Percentiles rank a stretch among this genome's conserved stretches.
phyloP scores from a whole-genome alignment of 176 grass and related monocot genomes.

The Avena atlantica region DNA sequence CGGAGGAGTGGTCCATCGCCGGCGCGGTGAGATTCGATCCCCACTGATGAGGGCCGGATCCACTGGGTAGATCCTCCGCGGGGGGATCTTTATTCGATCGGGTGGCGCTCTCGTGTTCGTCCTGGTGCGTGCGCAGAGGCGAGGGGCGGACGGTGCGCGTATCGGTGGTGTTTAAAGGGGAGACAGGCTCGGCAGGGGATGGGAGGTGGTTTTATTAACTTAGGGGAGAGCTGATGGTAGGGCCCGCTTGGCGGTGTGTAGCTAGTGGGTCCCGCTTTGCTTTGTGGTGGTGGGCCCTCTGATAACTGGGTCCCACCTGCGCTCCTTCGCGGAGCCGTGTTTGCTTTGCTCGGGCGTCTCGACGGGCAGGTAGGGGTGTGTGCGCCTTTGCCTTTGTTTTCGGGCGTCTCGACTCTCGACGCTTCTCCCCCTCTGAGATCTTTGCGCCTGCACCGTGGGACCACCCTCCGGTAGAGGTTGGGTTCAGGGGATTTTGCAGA shows the following conservation, averaged over 20 bases:
- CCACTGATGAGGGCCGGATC: slow-evolving; percentile 26
- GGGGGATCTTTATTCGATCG: background rate
- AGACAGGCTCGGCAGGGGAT: slow-evolving; percentile 45
- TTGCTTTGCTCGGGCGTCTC: too few species aligned
- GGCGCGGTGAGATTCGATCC: slow-evolving; percentile 24
- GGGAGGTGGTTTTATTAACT: slow-evolving; percentile 60
- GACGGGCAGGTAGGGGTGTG: too few species aligned
- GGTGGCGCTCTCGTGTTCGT: slow-evolving; percentile 48
- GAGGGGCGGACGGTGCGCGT: slow-evolving; percentile 36
- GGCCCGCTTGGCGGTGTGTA: slow-evolving; percentile 4
- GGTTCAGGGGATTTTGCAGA: too few species aligned
- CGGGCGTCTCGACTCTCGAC: too few species aligned
- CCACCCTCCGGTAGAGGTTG: background rate
- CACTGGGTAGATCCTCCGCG: background rate
- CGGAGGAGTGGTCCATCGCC: slow-evolving; percentile 43
- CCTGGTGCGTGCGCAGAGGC: slow-evolving; percentile 28
- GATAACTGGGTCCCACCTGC: too few species aligned
- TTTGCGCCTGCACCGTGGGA: background rate
- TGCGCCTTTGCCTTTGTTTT: too few species aligned
- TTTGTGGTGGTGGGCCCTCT: too few species aligned
- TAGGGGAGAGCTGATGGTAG: background rate
- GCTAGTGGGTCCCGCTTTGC: slow-evolving; percentile 21
- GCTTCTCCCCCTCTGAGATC: too few species aligned
- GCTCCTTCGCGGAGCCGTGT: too few species aligned
- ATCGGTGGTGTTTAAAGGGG: slow-evolving; percentile 54